Evolutionary conservation across 106 monocot genomes (phyloP), one percentile per base, ranked within the genome.

Genomic region (Narthecium ossifragum): DNA sequence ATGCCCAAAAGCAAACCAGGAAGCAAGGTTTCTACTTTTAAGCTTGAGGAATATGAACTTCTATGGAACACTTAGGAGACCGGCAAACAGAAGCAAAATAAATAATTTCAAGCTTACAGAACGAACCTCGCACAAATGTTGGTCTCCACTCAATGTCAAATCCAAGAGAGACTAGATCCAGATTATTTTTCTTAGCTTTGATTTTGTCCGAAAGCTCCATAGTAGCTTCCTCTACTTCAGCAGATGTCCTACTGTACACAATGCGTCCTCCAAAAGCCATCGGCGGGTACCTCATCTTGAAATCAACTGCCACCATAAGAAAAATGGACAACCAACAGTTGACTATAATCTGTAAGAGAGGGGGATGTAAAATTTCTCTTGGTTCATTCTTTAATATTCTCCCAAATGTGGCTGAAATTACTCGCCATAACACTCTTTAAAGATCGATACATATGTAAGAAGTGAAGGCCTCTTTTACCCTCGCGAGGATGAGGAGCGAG

Each of bases 141-240:
- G 93, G 93, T 40, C 26, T 89, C 93, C 93, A 94, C 63, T 96
- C 94, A 34, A 96, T 76, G 69, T 96, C 94, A 69, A 96, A 81
- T 24, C 94, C 94, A 31, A 90, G 52, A 49, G 80, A 60, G 50
- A 96, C 62, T 43, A 23, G 59, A 34, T 65, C 69, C 22, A 31
- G 26, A 13, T 60, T 55, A 8, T 55, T 36, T 47, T 73, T 75
- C 72, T 40, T 66, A 0, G 70, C 40, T 28, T 66, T 62, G 26
- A 90, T 78, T 55, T 72, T 84, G 45, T 75, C 56, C 43, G 73
- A 66, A 30, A 96, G 65, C 65, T 86, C 80, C 36, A 17, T 22
- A 32, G 78, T 60, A 55, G 86, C 80, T 66, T 62, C 69, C 66
- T 84, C 83, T 34, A 77, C 94, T 68, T 96, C 94, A 46, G 45